Percentiles rank a stretch among this genome's conserved stretches.
Conservation (phyloP, 768 basidiomycete genomes). For the Lentinula aciculospora region DNA sequence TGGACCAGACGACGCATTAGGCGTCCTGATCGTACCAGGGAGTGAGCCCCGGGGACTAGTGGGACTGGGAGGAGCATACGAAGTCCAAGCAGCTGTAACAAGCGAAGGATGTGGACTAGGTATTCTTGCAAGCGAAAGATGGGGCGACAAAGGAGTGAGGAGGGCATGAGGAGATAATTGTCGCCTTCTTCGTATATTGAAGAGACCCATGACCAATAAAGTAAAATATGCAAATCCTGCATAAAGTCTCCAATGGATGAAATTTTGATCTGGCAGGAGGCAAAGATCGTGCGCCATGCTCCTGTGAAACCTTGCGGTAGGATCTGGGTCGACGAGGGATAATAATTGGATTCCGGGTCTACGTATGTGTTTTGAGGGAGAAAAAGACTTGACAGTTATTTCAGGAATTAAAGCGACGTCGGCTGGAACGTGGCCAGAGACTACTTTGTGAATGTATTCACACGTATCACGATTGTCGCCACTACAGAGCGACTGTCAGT, state of each 20-base stretch:
- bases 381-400: conserved; percentile 86
- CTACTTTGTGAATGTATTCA: conserved; percentile 53
- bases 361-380: conserved; percentile 64
- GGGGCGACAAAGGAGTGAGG: conserved; percentile 19
- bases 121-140: conserved; percentile 1
- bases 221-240: conserved; percentile 57
- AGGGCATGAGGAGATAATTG: conserved; percentile 16
- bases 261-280: conserved; percentile 67
- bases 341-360: conserved; percentile 84
- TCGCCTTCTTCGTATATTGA: conserved; percentile 30
- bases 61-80: conserved; percentile 26
- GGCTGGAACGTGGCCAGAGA: conserved; percentile 14
- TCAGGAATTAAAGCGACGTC: conserved; percentile 46
- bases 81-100: conserved; percentile 39
- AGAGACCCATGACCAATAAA: conserved; percentile 36
- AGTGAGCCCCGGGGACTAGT: conserved; percentile 33
- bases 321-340: conserved; percentile 40
- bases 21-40: conserved; percentile 34
- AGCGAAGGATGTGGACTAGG: conserved; percentile 13
- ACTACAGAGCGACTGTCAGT: conserved; percentile 31
- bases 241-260: conserved; percentile 59
- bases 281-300: conserved; percentile 68
- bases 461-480: conserved; percentile 94
- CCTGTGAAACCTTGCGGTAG: conserved; percentile 21
- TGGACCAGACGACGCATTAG: conserved; percentile 25